These are phyloP conservation scores for Aspergillus leporis DNA, from an alignment of 495 filamentous ascomycete species.

Conservation along the genomic window DNA sequence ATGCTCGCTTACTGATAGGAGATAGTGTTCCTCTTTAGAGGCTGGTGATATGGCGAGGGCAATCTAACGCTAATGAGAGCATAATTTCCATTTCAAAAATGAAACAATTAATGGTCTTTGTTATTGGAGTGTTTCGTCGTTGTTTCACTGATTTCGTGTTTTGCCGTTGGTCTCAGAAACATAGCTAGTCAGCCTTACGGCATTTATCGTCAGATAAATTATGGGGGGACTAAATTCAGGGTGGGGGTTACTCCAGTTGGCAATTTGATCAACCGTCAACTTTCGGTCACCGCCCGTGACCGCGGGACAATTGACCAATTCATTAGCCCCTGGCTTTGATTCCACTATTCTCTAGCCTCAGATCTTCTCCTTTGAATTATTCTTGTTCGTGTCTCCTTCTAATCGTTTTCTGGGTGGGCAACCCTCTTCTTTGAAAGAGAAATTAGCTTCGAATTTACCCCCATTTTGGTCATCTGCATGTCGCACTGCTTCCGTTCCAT, in stretches of 20 bases:
- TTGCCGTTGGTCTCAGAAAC: neutral
- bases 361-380: conserved; percentile 16
- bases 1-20: too few relatives aligned
- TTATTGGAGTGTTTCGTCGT: too few relatives aligned
- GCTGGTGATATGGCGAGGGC: too few relatives aligned
- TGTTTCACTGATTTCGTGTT: too few relatives aligned
- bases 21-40: too few relatives aligned
- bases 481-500: conserved; percentile 13
- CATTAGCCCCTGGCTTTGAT: neutral
- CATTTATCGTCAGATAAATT: neutral
- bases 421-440: conserved; percentile 15
- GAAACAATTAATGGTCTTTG: too few relatives aligned
- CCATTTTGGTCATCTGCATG: conserved; percentile 24
- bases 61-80: too few relatives aligned
- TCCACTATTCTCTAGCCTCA: neutral
- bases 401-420: conserved; percentile 6
- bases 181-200: conserved; percentile 1
- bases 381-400: conserved; percentile 2
- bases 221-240: neutral
- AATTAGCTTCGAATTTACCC: conserved; percentile 17
- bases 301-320: neutral
- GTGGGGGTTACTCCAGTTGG: neutral
- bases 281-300: conserved; percentile 1
- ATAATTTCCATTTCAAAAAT: too few relatives aligned
- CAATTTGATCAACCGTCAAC: conserved; percentile 1